Evolutionary conservation across 257 asterid genomes (phyloP).

Genomic region (Gentiana straminea): DNA sequence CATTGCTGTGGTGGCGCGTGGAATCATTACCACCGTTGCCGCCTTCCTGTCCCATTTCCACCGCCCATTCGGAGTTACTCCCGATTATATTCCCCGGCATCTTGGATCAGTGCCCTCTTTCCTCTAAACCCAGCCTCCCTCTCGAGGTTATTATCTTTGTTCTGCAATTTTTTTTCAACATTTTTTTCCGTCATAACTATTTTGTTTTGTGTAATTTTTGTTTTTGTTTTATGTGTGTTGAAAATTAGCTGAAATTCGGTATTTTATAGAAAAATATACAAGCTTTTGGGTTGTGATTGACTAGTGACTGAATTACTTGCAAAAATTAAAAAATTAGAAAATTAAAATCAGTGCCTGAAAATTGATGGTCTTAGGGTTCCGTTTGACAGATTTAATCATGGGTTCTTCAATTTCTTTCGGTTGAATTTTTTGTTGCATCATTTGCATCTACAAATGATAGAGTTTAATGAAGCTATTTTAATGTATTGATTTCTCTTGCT

Average conservation of each 20-base stretch:
- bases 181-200: neutral
- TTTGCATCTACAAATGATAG: too few species aligned
- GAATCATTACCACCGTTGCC: slow-evolving; percentile 1
- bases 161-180: neutral
- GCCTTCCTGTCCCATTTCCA: neutral
- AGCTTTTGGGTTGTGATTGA: neutral
- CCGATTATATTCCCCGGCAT: neutral
- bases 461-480: too few species aligned
- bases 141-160: neutral
- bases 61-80: neutral
- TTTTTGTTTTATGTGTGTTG: neutral
- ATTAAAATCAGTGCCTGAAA: too few species aligned
- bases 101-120: slow-evolving; percentile 1
- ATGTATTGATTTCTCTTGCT: too few species aligned
- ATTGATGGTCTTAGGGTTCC: too few species aligned
- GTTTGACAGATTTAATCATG: too few species aligned
- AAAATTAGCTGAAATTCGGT: neutral
- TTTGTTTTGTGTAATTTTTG: neutral
- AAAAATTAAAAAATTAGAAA: neutral
- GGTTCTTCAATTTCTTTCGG: too few species aligned
- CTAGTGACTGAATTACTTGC: neutral
- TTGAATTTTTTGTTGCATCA: too few species aligned
- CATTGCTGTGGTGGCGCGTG: neutral
- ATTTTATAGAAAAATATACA: too few species aligned
- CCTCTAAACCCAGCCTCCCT: neutral